These are phyloP conservation scores for Aleurites moluccanus DNA, from an alignment of 441 rosid genomes.

Conservation along the genomic window DNA sequence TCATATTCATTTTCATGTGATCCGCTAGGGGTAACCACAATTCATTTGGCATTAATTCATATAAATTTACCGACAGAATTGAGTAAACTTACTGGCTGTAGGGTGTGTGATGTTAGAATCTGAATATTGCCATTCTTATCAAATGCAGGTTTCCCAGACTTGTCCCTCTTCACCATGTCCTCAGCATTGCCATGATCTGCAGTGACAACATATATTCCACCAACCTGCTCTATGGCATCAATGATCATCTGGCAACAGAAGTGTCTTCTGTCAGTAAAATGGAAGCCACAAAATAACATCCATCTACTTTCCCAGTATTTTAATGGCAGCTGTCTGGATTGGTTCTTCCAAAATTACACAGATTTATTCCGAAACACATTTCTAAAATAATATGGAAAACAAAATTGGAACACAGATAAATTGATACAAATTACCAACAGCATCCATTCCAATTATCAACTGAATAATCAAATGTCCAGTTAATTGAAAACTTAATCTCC, in stretches of 20 bases:
- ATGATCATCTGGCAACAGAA: conserved; percentile 63
- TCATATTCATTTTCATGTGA: neutral
- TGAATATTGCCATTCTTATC: conserved; percentile 83
- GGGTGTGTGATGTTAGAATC: conserved; percentile 95
- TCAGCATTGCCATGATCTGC: conserved; percentile 99
- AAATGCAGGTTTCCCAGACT: conserved; percentile 80
- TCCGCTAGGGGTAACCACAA: neutral
- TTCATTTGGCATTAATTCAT: neutral
- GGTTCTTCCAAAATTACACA: neutral
- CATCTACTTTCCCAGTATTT: neutral
- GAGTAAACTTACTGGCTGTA: conserved; percentile 67
- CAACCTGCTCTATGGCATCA: conserved; percentile 76
- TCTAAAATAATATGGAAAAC: neutral
- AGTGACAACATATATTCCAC: conserved; percentile 92
- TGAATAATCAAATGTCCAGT: neutral
- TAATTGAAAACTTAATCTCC: neutral
- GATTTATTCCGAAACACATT: too few species aligned
- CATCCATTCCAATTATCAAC: neutral
- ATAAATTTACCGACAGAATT: neutral
- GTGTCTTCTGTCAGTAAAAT: conserved; percentile 10
- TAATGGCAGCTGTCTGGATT: neutral
- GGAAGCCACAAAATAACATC: neutral
- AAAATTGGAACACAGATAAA: neutral
- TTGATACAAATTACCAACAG: neutral
- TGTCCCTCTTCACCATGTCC: conserved; percentile 95